Base-by-base conservation (phyloP, 345 rosid species). In the Arabis hirsuta region DNA sequence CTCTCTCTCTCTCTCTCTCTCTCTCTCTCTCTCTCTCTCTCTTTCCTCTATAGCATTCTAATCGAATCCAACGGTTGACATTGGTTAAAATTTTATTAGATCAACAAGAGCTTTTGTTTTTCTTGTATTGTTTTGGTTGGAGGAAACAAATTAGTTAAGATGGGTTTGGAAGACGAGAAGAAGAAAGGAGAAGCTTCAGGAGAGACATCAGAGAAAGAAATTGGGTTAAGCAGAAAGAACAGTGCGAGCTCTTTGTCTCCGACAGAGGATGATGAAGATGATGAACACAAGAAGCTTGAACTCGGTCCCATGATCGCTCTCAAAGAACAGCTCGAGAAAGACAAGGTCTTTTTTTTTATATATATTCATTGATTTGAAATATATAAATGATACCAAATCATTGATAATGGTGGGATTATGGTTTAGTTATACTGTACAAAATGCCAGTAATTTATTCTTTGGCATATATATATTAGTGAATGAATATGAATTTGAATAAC, bases 281-380 rank as follows among this genome's bases (percentile, higher is more conserved):
- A 76, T 4, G 72, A 76, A n/a, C 71, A 41, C 31, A 71, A 47
- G 74, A 79, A 73, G 72, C 55, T 67, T 12, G 69, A 76, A 29
- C 76, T 82, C 42, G 85, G 85, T 73, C 85, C 82, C 55, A 80
- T 72, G 74, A 29, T 79, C 55, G 80, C 85, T 58, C 85, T 82
- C 65, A 82, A 62, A 76, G 85, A 82, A 57, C 82, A 82, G 51
- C 81, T 79, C 11, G 85, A 82, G 70, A 82, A 66, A 26, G 84
- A 81, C 73, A 79, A 81, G 82, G 84, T 81, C 5, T 7, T 38
- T 14, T 32, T 20, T 29, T 16, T 16, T 27, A 27, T 22, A 34
- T 34, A 34, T 34, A n/a, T 2, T 24, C 26, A 10, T 53, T 9
- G 5, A 57, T 58, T 34, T 12, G 12, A 50, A 3, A 12, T 14